Base-by-base conservation (phyloP, 345 rosid genomes). In the Noccaea bulbosa region DNA sequence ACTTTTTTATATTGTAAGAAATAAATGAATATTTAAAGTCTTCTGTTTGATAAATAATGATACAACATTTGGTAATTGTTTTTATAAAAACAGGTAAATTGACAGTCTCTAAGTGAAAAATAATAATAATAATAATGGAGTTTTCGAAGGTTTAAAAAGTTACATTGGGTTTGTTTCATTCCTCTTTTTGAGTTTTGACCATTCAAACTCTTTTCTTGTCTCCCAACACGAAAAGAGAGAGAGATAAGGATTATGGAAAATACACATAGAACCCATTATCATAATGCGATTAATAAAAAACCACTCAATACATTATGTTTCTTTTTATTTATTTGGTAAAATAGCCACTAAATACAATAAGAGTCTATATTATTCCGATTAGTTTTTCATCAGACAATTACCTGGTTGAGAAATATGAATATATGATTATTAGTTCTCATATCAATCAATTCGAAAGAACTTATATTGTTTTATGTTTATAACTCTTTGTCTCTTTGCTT, bases 121-220 rank as follows among this genome's bases (percentile, higher is more conserved):
- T 2, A 50, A 20, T 4, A 64, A 43, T 0, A 14, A 15, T 38
- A 9, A 30, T 27, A 14, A 41, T 30, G 10, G 34, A 46, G 10
- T 39, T 12, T 40, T 65, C 58, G n/a, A 24, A 22, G 62, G 4
- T 22, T 40, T 2, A 0, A 11, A 47, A 54, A 55, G 33, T 53
- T 73, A 49, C 67, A 58, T 73, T 33, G 62, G 67, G 27, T 65
- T 39, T 65, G n/a, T 61, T 2, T 65, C 56, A 27, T 62, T 43
- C 16, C 47, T 62, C 15, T 65, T 73, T 65, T 48, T 56, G 44
- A 16, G 66, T 56, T 56, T 66, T 73, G 77, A 73, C 77, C 67
- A 49, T 73, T 73, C 77, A 64, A 72, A 72, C 49, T 5, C 3
- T 33, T 4, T 41, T 30, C 30, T 52, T 40, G 32, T 22, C 62